These are phyloP conservation scores for Spathaspora hagerdaliae DNA, from an alignment of 805 yeast species.

Conservation along the genomic window DNA sequence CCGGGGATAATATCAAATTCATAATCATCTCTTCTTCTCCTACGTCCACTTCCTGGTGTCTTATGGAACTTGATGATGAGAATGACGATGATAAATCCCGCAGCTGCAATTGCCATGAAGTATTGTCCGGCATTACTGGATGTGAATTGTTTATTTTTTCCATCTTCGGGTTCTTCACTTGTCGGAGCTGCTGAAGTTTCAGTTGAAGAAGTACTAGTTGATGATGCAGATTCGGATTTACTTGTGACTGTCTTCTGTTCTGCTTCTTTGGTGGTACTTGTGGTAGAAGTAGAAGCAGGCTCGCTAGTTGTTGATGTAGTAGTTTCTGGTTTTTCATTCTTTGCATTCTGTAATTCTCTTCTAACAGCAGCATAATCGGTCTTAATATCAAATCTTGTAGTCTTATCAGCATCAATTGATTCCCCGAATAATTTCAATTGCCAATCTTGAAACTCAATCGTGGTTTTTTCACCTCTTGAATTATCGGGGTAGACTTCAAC, in stretches of 20 bases:
- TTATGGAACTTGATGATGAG: slow-evolving; percentile 42
- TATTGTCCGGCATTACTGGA: slow-evolving; percentile 55
- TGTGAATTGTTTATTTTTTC: slow-evolving; percentile 9
- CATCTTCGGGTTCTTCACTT: slow-evolving; percentile 5
- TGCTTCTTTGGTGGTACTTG: not conserved
- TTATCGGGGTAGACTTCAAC: slow-evolving; percentile 48
- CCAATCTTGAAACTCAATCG: slow-evolving; percentile 56
- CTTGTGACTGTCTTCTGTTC: not conserved
- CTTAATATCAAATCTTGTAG: slow-evolving; percentile 50
- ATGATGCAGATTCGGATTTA: not conserved
- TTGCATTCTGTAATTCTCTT: slow-evolving; percentile 18
- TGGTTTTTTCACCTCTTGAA: slow-evolving; percentile 35
- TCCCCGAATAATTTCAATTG: slow-evolving; percentile 81
- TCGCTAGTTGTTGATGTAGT: not conserved
- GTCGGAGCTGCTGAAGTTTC: slow-evolving; percentile 1
- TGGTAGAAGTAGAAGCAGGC: not conserved
- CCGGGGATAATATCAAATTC: slow-evolving; percentile 78
- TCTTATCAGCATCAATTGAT: slow-evolving; percentile 58
- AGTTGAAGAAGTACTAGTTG: slow-evolving; percentile 3
- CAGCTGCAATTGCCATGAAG: slow-evolving; percentile 52
- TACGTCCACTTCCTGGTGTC: slow-evolving; percentile 37
- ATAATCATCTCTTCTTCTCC: slow-evolving; percentile 63
- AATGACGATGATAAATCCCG: slow-evolving; percentile 53
- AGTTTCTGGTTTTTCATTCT: not conserved
- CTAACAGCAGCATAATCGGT: slow-evolving; percentile 43